Evolutionary conservation across 495 filamentous ascomycete species (phyloP).

Genomic region (Hypoxylon cercidicola): DNA sequence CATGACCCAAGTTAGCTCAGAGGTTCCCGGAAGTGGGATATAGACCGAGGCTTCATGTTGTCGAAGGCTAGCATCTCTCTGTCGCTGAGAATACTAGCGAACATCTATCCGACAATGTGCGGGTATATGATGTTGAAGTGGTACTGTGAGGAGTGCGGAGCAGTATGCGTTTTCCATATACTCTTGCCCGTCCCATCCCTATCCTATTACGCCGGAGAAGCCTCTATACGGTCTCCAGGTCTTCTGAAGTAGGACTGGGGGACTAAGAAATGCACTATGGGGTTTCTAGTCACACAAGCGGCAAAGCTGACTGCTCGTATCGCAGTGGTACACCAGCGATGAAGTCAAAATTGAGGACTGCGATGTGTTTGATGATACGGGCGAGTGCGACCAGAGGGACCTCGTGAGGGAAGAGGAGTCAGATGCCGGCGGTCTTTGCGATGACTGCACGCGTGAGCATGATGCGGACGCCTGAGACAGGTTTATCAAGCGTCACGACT

Average conservation of each 20-base stretch:
- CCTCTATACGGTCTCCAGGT: conserved; percentile 5
- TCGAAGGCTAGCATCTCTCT: conserved; percentile 11
- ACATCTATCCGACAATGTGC: conserved; percentile 36
- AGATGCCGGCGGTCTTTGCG: conserved; percentile 44
- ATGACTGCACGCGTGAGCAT: conserved; percentile 40
- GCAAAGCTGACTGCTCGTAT: conserved; percentile 15
- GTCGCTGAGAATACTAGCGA: conserved; percentile 20
- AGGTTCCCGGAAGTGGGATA: conserved; percentile 31
- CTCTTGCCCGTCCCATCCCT: conserved; percentile 6
- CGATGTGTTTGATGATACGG: conserved; percentile 34
- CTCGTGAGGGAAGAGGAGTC: conserved; percentile 42
- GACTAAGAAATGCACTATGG: not conserved
- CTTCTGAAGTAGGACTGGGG: not conserved
- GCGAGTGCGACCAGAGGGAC: conserved; percentile 37
- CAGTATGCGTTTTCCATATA: conserved; percentile 35
- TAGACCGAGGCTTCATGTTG: conserved; percentile 14
- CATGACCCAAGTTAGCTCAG: conserved; percentile 34
- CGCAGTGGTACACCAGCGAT: conserved; percentile 48
- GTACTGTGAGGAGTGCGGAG: conserved; percentile 50
- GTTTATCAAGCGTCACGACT: not conserved
- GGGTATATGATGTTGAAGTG: conserved; percentile 45
- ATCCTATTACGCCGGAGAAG: conserved; percentile 10
- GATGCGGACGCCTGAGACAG: conserved; percentile 15
- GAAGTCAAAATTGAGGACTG: conserved; percentile 45
- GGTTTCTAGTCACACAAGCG: not conserved